Conservation (phyloP, 2,329 filamentous ascomycete species). For the Penicillium thymicola region DNA sequence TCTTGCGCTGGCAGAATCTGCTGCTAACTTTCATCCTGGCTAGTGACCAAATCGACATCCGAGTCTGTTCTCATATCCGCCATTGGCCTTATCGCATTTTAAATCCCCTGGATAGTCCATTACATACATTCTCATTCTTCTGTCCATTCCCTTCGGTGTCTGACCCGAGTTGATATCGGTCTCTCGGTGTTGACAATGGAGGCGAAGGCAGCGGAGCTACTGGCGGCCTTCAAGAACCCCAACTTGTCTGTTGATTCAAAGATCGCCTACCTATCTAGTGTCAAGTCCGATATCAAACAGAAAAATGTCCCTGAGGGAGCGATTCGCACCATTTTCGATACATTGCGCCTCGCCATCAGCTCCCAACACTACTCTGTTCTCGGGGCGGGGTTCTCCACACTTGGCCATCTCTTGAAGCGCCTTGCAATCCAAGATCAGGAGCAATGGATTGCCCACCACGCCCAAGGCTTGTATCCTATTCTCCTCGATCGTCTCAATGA, state of each 20-base stretch:
- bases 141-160: conserved; percentile 17
- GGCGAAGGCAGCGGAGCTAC: conserved; percentile 52
- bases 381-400: conserved; percentile 79
- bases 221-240: conserved; percentile 56
- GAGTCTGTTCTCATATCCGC: not conserved
- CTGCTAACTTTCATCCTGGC: not conserved
- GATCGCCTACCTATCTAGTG: conserved; percentile 65
- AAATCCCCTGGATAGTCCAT: not conserved
- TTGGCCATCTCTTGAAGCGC: conserved; percentile 83
- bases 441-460: conserved; percentile 65
- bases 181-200: conserved; percentile 48
- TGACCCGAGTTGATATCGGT: conserved; percentile 9
- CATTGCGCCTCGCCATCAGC: conserved; percentile 68
- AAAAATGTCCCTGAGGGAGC: conserved; percentile 75
- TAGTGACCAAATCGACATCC: not conserved
- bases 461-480: conserved; percentile 66
- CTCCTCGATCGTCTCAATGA: conserved; percentile 85
- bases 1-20: not conserved
- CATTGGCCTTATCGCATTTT: not conserved
- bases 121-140: conserved; percentile 8
- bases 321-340: conserved; percentile 75
- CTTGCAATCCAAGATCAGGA: conserved; percentile 81
- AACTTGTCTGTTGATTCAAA: conserved; percentile 69
- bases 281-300: conserved; percentile 90
- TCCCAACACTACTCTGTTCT: conserved; percentile 75